Evolutionary conservation across 345 rosid genomes (phyloP).

Genomic region (Eucalyptus erythrocorys): DNA sequence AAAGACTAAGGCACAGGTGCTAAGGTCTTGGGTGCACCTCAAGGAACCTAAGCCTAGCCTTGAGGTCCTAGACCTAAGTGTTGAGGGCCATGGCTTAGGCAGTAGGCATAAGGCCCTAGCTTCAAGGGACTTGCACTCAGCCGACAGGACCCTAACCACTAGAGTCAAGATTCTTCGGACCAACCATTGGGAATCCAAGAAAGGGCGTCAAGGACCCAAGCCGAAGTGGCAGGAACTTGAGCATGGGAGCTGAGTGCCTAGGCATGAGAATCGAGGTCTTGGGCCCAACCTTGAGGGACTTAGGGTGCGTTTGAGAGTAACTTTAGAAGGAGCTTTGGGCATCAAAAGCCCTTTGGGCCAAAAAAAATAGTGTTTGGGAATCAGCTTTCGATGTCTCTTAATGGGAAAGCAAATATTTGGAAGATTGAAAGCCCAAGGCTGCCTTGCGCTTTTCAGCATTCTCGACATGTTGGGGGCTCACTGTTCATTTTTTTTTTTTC

Average conservation of each 20-base stretch:
- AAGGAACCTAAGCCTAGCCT: not conserved
- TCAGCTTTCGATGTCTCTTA: too few relatives aligned
- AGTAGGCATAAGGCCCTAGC: not conserved
- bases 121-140: not conserved
- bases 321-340: too few relatives aligned
- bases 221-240: not conserved
- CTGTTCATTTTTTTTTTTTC: too few relatives aligned
- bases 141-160: fast-evolving
- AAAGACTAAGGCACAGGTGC: not conserved
- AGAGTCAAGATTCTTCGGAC: not conserved
- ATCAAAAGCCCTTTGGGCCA: too few relatives aligned
- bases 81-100: not conserved
- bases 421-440: too few relatives aligned
- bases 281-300: not conserved
- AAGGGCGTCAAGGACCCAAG: not conserved
- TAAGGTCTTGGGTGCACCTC: not conserved
- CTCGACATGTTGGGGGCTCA: too few relatives aligned
- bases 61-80: not conserved
- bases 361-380: too few relatives aligned
- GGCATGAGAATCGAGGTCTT: not conserved
- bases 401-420: too few relatives aligned
- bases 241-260: fast-evolving
- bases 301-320: too few relatives aligned
- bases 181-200: not conserved
- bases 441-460: too few relatives aligned